A percentile compares a stretch with the other conserved stretches of the same genome.
These are phyloP conservation scores for Purpureocillium lavendulum DNA, from an alignment of 2,329 filamentous ascomycete genomes.

Conservation along the genomic window DNA sequence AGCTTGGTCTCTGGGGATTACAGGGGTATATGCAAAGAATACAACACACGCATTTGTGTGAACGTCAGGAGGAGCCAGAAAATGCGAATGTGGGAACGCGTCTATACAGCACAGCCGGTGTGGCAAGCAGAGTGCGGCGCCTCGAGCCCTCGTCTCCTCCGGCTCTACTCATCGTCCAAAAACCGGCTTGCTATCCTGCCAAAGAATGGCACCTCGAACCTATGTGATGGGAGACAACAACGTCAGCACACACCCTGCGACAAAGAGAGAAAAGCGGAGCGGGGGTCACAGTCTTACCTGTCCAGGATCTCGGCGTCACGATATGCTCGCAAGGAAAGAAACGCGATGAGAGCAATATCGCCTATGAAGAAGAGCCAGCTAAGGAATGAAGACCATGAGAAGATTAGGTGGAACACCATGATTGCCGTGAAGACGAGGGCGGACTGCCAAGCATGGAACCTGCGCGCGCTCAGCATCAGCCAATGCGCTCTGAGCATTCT, in stretches of 20 bases:
- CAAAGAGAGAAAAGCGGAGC: not conserved
- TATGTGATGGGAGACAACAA: constrained; percentile 12
- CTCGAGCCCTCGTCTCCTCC: too few species aligned
- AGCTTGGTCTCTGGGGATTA: too few species aligned
- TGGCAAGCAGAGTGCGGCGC: too few species aligned
- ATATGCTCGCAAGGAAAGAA: constrained; percentile 73
- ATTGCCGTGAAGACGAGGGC: constrained; percentile 69
- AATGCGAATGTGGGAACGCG: too few species aligned
- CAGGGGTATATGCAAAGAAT: too few species aligned
- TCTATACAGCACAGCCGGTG: too few species aligned
- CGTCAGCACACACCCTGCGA: too few species aligned
- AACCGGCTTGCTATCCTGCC: constrained; percentile 80
- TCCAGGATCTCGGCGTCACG: constrained; percentile 65
- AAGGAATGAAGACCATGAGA: constrained; percentile 76
- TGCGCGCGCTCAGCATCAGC: constrained; percentile 25
- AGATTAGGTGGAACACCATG: constrained; percentile 73
- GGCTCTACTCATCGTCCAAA: constrained; percentile 75
- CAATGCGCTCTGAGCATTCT: not conserved
- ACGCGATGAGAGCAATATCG: constrained; percentile 69
- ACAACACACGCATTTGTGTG: too few species aligned
- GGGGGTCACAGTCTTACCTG: constrained; percentile 30
- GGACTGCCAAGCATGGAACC: constrained; percentile 96
- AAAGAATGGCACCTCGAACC: constrained; percentile 83
- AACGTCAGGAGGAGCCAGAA: too few species aligned
- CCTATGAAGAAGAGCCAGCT: constrained; percentile 75